Evolutionary conservation across 1,139 yeast species (phyloP), one percentile per base, ranked within the genome.

Genomic region (Yamadazyma triangularis): DNA sequence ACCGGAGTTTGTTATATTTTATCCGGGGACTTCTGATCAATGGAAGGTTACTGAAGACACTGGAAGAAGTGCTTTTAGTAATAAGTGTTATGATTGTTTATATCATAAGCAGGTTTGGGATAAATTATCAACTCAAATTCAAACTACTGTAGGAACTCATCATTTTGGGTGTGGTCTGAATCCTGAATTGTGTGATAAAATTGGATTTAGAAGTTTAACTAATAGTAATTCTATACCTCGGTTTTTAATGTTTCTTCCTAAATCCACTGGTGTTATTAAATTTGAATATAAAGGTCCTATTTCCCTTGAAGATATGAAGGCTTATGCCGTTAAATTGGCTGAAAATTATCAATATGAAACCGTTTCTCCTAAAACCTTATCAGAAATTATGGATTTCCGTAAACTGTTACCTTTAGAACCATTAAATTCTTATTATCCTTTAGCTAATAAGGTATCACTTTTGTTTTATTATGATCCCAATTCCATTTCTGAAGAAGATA

Each of bases 1-100:
- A 15, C 84, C 88, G 1, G 53, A 60, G 29, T 58, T 82, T 40
- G 67, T 83, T 4, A 70, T 83, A 13, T 77, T 82, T 39, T 81
- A 81, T 73, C 86, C 88, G 1, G 60, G 79, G 2, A 53, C 65
- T 2, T 59, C 64, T 28, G 49, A 67, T 21, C 63, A 69, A 31
- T 60, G 70, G 50, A 49, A 52, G 22, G 57, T 57, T 4, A 58
- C 70, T 14, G 69, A 67, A 24, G 41, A 44, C 2, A 51, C 58
- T n/a, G 51, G 58, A n/a, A 59, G 62, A 30, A 47, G 50, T 32
- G 42, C 47, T 9, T 77, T 73, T 34, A 34, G 41, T 23, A 45
- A 50, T 6, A 40, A 50, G 10, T 77, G 82, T 45, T 59, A 60
- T 15, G 69, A 71, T 34, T 77, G 86, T 42, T 42, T 62, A 29